Evolutionary conservation across 1,284 basidiomycete genomes (phyloP).

Genomic region (Ganoderma meredithae): DNA sequence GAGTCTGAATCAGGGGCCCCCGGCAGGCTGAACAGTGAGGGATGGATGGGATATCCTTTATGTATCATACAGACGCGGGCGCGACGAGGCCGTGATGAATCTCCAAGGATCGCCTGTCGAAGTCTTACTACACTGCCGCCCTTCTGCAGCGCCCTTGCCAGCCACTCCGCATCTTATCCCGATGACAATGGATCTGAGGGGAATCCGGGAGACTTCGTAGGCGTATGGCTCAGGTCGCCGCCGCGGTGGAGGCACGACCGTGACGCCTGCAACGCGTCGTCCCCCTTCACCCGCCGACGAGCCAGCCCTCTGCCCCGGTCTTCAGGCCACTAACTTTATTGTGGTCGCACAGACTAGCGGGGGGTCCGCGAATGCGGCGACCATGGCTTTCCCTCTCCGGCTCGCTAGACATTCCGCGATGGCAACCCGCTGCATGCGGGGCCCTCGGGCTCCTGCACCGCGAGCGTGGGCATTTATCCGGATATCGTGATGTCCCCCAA

Average conservation of each 20-base stretch:
- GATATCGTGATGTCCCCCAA: not conserved
- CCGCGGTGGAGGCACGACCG: not conserved
- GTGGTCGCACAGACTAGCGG: not conserved
- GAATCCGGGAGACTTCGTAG: not conserved
- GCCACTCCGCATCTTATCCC: not conserved
- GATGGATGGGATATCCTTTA: not conserved
- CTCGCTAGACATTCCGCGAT: not conserved
- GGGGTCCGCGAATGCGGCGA: not conserved
- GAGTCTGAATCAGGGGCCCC: not conserved
- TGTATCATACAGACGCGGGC: not conserved
- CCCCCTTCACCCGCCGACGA: not conserved
- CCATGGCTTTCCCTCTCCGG: not conserved
- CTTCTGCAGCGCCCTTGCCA: not conserved
- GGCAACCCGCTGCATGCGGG: not conserved
- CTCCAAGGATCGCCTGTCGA: not conserved
- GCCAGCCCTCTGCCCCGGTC: not conserved
- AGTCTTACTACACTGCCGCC: not conserved
- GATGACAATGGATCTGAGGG: not conserved
- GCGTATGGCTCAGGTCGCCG: not conserved
- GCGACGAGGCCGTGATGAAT: not conserved
- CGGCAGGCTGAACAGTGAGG: not conserved
- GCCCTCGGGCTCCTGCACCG: not conserved
- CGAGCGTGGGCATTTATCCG: not conserved
- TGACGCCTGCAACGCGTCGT: not conserved
- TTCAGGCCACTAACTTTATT: not conserved